Percentiles rank a stretch among this genome's conserved stretches.
Conservation (phyloP, 1,284 basidiomycete species). For the Gomphus sp. region DNA sequence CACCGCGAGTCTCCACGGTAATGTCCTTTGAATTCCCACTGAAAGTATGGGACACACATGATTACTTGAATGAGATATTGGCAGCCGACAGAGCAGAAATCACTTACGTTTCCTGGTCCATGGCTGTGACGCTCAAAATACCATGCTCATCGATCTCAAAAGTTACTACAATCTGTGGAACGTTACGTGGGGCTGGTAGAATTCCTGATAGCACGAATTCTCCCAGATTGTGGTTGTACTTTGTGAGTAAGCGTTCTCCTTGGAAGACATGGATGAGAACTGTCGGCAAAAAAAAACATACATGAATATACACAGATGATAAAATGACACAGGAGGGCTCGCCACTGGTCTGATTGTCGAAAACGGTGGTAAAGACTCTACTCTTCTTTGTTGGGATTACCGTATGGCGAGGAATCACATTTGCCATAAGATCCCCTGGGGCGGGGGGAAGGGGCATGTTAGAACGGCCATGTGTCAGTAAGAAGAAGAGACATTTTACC, state of each 20-base stretch:
- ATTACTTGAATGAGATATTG: not conserved
- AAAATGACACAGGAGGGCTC: not conserved
- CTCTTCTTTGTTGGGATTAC: conserved; percentile 97
- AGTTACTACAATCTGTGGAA: conserved; percentile 54
- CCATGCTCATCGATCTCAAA: conserved; percentile 43
- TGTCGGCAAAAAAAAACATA: not conserved
- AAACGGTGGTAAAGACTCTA: conserved; percentile 96
- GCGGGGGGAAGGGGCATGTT: not conserved
- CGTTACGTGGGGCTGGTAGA: conserved; percentile 47
- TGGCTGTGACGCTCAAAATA: conserved; percentile 35
- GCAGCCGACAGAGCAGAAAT: not conserved
- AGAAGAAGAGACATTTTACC: conserved; percentile 31
- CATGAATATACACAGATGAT: not conserved
- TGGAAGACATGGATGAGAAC: conserved; percentile 90
- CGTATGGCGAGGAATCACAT: conserved; percentile 94
- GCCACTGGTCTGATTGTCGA: conserved; percentile 83
- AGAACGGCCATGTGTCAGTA: too few species aligned
- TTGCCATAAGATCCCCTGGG: conserved; percentile 82
- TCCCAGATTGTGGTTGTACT: conserved; percentile 97
- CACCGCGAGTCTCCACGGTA: conserved; percentile 30
- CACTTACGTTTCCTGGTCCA: conserved; percentile 50
- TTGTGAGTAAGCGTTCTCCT: conserved; percentile 91
- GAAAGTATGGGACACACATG: conserved; percentile 17
- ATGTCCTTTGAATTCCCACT: conserved; percentile 37
- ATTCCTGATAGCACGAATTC: conserved; percentile 85